These are phyloP conservation scores for Colletotrichum salicis DNA, from an alignment of 2,329 filamentous ascomycete genomes.

Conservation along the genomic window DNA sequence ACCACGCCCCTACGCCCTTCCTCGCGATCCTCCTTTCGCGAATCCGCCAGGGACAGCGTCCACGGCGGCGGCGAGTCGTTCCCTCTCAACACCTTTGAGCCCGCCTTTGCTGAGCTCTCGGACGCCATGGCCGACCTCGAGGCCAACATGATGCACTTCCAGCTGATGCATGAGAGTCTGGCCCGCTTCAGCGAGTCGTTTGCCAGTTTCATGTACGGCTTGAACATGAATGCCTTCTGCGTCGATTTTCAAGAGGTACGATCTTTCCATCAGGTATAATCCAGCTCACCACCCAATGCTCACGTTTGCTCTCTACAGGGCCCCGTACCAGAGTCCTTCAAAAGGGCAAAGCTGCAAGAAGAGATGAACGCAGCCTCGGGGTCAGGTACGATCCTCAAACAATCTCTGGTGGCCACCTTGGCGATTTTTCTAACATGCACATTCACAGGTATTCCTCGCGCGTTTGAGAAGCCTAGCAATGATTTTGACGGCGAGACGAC, in stretches of 20 bases:
- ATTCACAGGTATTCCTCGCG: slow-evolving; percentile 2
- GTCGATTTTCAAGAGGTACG: slow-evolving; percentile 94
- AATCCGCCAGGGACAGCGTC: slow-evolving; percentile 71
- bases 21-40: slow-evolving; percentile 88
- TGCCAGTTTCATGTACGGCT: slow-evolving; percentile 90
- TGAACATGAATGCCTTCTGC: slow-evolving; percentile 99
- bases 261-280: not conserved
- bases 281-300: slow-evolving; percentile 12
- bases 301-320: slow-evolving; percentile 62
- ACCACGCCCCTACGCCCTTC: slow-evolving; percentile 92
- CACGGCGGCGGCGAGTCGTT: slow-evolving; percentile 61
- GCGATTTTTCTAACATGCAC: not conserved
- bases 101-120: slow-evolving; percentile 90
- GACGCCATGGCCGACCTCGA: slow-evolving; percentile 96
- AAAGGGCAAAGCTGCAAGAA: slow-evolving; percentile 69
- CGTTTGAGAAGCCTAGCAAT: slow-evolving; percentile 41
- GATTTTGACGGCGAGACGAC: slow-evolving; percentile 77
- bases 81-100: slow-evolving; percentile 85
- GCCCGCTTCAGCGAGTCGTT: slow-evolving; percentile 96
- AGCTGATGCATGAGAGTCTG: slow-evolving; percentile 95
- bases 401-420: not conserved
- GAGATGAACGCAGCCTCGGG: slow-evolving; percentile 43
- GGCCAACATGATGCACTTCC: slow-evolving; percentile 96
- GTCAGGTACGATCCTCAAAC: slow-evolving; percentile 3
- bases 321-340: slow-evolving; percentile 85